Evolutionary conservation across 257 asterid genomes (phyloP), one percentile per base, ranked within the genome.

Genomic region (Solanum ahanhuiri): DNA sequence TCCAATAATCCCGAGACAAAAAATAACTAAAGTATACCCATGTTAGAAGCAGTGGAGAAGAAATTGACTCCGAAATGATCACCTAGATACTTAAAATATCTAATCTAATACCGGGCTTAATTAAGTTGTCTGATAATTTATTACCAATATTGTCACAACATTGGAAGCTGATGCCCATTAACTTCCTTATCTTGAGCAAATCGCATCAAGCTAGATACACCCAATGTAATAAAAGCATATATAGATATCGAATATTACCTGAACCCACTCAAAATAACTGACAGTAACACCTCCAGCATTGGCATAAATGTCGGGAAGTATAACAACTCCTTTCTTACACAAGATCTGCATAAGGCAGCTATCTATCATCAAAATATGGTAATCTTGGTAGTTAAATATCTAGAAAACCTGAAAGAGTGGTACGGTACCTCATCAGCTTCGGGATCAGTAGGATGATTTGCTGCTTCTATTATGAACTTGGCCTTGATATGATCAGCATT

Each of bases 381-480:
- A 60, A 12, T n/a, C 4, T 66, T 81, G 23, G 35, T 64, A 63
- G 84, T 45, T 45, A 25, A 86, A 69, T 45, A 18, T 54, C 17
- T 67, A 1, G 57, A 58, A 85, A 35, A 39, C 60, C 85, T 82
- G 54, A 41, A 31, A 23, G 86, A 22, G 23, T 5, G 34, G 33
- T 14, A 95, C 98, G 18, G 30, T 22, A 95, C 99, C 98, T 96
- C 98, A 86, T 96, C 99, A 87, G 99, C 99, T 10, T 96, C 98
- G 20, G 99, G 99, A 91, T 95, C 99, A n/a, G 97, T 94, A 35
- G 99, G 99, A 87, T 96, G 99, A 88, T 96, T 96, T 41, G 99
- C 99, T 12, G 98, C 99, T 91, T 96, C 99, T 60, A 96, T 92
- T 87, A 96, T 87, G 90, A 87, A 96, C 91, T 95, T 95, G 71